Evolutionary conservation across 2,329 filamentous ascomycete genomes (phyloP).

Genomic region (Alternaria postmessia): DNA sequence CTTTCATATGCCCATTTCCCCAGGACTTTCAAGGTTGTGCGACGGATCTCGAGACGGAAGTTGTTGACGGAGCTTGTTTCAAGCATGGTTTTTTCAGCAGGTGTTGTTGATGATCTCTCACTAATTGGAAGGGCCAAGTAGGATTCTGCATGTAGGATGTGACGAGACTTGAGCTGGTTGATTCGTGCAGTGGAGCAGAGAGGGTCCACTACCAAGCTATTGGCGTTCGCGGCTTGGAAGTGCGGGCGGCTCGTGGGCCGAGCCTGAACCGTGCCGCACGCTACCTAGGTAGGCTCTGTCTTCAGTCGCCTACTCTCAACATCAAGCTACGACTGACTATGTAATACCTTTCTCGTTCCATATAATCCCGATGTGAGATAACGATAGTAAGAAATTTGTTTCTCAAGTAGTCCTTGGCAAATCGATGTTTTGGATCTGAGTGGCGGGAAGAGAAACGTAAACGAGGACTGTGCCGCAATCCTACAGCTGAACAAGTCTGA

Average conservation of each 20-base stretch:
- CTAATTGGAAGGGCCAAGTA: background rate
- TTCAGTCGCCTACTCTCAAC: background rate
- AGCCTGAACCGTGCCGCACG: background rate
- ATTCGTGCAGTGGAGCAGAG: background rate
- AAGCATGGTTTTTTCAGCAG: background rate
- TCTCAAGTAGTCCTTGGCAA: background rate
- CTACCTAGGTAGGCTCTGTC: background rate
- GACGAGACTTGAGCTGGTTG: background rate
- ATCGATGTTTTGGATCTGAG: background rate
- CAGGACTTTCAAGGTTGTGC: background rate
- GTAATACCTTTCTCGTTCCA: background rate
- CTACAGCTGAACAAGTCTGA: background rate
- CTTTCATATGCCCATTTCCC: background rate
- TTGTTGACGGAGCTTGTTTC: background rate
- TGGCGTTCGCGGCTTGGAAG: background rate
- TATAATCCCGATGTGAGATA: background rate
- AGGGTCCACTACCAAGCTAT: background rate
- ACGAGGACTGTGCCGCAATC: background rate
- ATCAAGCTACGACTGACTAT: background rate
- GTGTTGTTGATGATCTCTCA: background rate
- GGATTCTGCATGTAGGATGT: background rate
- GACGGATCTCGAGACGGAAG: background rate
- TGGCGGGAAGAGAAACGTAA: background rate
- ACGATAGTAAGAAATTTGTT: background rate
- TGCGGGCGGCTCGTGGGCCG: background rate